phyloP scores from a whole-genome alignment of 169 alveolate genomes.

The Theileria equi region DNA sequence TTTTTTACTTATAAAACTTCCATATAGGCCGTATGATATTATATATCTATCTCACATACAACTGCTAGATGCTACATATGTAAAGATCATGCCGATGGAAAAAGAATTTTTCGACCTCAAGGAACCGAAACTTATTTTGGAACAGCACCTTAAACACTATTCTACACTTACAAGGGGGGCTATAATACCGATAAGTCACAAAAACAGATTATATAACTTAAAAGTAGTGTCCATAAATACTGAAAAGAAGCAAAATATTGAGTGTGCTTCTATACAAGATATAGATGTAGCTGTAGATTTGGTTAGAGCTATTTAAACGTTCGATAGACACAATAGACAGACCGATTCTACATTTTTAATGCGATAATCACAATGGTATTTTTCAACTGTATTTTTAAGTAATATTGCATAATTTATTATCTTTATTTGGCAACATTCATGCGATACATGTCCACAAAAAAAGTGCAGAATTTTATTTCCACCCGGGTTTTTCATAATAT shows the following conservation, averaged over 20 bases:
- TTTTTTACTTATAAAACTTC: neutral
- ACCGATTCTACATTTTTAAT: neutral
- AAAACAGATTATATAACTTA: constrained; percentile 28
- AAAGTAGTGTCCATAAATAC: constrained; percentile 43
- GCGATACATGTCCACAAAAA: constrained; percentile 33
- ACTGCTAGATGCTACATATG: constrained; percentile 45
- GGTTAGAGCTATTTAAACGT: neutral
- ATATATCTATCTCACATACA: constrained; percentile 37
- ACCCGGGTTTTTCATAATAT: neutral
- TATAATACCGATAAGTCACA: constrained; percentile 45
- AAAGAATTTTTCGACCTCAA: constrained; percentile 28
- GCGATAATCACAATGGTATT: neutral
- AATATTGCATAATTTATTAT: neutral
- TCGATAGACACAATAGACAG: neutral
- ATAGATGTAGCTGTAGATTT: constrained; percentile 52
- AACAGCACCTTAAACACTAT: constrained; percentile 59
- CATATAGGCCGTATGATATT: constrained; percentile 48
- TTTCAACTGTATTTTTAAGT: neutral
- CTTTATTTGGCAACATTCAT: constrained; percentile 39
- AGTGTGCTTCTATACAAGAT: constrained; percentile 65
- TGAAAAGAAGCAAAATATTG: constrained; percentile 20
- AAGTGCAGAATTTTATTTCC: constrained; percentile 1
- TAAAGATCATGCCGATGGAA: constrained; percentile 26
- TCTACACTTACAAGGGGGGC: constrained; percentile 55
- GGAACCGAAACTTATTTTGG: constrained; percentile 48